Base-by-base conservation (phyloP, 768 basidiomycete genomes). In the Kwoniella botswanensis region DNA sequence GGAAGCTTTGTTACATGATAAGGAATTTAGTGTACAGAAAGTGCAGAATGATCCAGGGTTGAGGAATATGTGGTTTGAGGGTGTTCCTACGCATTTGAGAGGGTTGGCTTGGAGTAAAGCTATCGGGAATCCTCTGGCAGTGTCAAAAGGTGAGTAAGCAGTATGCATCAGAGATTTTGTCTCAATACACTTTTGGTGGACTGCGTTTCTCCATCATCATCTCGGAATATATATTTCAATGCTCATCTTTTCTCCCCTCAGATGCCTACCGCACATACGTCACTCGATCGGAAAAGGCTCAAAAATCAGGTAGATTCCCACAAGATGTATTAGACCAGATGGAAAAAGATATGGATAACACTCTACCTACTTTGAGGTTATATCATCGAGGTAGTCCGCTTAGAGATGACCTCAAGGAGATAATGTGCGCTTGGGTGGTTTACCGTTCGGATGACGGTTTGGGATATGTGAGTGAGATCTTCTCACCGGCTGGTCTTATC, bases 381-480 rank as follows among this genome's bases (percentile, higher is more conserved):
- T 82, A 78, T 70, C 70, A 66, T 4, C 70, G 62, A 3, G 75
- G 76, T 1, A 75, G 77, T 68, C 82, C 82, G 9, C 72, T 83
- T 70, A 72, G 76, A 18, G 79, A 75, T 15, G 82, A 83, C 63
- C 61, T 83, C 43, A 72, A 67, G 41, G 82, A 83, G 43, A 61
- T 83, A 24, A 52, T 83, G 9, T 71, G 70, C 42, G 81, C 82
- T 22, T 83, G 82, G 82, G 77, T 81, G 22, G 80, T 83, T 12
- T 79, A 78, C 42, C 67, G 82, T 5, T 77, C 79, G 1, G 82
- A 83, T 61, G 79, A 80, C 43, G 82, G 79, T 41, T 21, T 75
- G 44, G 82, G 82, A 24, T 83, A 83, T 73, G 82, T 83, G 63
- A 72, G 82, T 79, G 7, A 7, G 46, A 13, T 13, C 13, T 11